Evolutionary conservation across 371 early-diverging fungal genomes (phyloP).

Genomic region (Umbelopsis sp.): DNA sequence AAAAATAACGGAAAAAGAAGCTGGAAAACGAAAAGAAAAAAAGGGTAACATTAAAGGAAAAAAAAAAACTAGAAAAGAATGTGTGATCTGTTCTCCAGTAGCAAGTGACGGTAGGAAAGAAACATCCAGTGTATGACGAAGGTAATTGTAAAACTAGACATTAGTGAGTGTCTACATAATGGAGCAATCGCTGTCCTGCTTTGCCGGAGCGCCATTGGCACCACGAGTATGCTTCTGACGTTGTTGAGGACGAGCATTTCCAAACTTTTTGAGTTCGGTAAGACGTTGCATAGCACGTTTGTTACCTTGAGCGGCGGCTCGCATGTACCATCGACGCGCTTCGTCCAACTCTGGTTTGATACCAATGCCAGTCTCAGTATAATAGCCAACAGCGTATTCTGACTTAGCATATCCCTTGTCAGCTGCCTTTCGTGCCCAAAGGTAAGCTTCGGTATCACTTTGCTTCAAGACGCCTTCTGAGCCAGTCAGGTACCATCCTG

Average conservation of each 20-base stretch:
- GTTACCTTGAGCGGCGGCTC: constrained; percentile 74
- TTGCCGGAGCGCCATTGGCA: constrained; percentile 32
- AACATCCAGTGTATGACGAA: background rate
- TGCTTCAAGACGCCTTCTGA: constrained; percentile 70
- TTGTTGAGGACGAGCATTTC: constrained; percentile 22
- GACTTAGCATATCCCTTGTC: constrained; percentile 79
- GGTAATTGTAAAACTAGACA: background rate
- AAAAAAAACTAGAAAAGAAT: too few species aligned
- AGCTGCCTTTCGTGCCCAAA: constrained; percentile 80
- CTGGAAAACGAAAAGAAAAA: too few species aligned
- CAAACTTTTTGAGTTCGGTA: constrained; percentile 62
- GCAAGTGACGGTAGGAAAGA: background rate
- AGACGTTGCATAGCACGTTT: constrained; percentile 68
- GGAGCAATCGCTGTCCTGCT: constrained; percentile 36
- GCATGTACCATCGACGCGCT: constrained; percentile 73
- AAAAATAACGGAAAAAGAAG: background rate
- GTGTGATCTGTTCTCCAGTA: too few species aligned
- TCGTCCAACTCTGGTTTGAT: constrained; percentile 63
- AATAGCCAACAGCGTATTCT: constrained; percentile 86
- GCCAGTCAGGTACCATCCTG: constrained; percentile 90
- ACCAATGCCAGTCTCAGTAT: constrained; percentile 83
- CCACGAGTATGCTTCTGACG: constrained; percentile 31
- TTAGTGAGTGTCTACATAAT: constrained; percentile 29
- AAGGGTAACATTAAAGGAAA: too few species aligned
- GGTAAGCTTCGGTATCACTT: constrained; percentile 77